Evolutionary conservation across 169 alveolate genomes (phyloP), one percentile per base, ranked within the genome.

Genomic region (Babesia gibsoni): DNA sequence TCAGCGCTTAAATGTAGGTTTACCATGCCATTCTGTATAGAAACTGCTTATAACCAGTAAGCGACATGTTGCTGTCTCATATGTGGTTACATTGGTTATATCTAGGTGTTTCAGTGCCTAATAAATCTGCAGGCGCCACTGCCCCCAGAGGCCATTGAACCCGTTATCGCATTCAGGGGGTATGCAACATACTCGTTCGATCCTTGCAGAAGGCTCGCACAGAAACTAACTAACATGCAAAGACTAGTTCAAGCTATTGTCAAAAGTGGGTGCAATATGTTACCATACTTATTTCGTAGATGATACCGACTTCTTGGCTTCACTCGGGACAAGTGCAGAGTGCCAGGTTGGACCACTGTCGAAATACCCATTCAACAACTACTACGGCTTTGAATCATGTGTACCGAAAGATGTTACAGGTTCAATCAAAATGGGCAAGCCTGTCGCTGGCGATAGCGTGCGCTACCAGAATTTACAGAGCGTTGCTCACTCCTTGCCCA

Each of bases 401-500:
- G 49, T 79, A 4, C 88, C 83, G 12, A 56, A 69, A 8, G 88
- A 79, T 37, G 83, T 79, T 18, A 69, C 83, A 1, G 88, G 88
- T 16, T 79, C 88, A 7, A 79, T 79, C 12, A 67, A 41, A 5
- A 69, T 69, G 83, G 88, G 88, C 41, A 79, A 65, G 54, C 61
- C 49, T 25, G 18, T 27, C 14, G 30, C 20, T 12, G 79, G 25
- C 2, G 54, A 45, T 25, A 25, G 36, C 16, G 59, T 63, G 39
- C 39, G 88, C 50, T 88, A 88, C 67, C 93, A 84, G 37, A 88
- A 78, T 45, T 66, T 88, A 29, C 93, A 88, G 58, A 54, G 86
- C 50, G 93, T 88, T 23, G 86, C 93, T 7, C 93, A 88, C 61
- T 88, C 93, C 5, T 66, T 88, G 16, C 93, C 93, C n/a, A 56